Evolutionary conservation across 129 eudicot genomes (phyloP).

Genomic region (Helianthus annuus): HanXRQr2.0-SUNRISE NC_035444.2:12279213-12279712

Average conservation of each 20-base stretch:
- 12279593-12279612: no score
- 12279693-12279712: no score
- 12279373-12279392: slow-evolving; percentile 26
- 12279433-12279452: slow-evolving; percentile 43
- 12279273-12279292: slow-evolving; percentile 69
- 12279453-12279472: slow-evolving; percentile 23
- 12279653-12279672: no score
- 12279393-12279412: slow-evolving; percentile 59
- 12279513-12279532: no score
- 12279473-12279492: not conserved
- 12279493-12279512: not conserved
- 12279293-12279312: slow-evolving; percentile 34
- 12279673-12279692: no score
- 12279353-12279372: slow-evolving; percentile 6
- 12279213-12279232: slow-evolving; percentile 96
- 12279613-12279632: no score
- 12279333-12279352: slow-evolving; percentile 12
- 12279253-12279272: slow-evolving; percentile 74
- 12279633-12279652: no score
- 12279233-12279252: slow-evolving; percentile 62
- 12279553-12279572: not conserved
- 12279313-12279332: slow-evolving; percentile 55
- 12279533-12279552: not conserved
- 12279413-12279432: slow-evolving; percentile 66
- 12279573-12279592: no score